Conservation (phyloP, 2,329 filamentous ascomycete genomes). For the Beauveria medogensis region DNA sequence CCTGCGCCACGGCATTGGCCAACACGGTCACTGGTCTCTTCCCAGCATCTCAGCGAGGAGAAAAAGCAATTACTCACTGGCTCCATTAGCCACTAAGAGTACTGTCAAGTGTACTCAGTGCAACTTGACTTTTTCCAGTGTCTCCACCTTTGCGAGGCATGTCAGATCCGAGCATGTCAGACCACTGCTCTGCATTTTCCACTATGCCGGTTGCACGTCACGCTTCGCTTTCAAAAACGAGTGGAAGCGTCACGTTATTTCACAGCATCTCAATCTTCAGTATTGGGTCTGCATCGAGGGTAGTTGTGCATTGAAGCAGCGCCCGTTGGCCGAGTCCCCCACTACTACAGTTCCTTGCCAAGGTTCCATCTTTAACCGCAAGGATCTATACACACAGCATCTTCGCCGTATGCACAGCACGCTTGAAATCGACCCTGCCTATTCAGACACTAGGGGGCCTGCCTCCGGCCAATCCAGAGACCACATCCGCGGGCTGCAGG, state of each 20-base stretch:
- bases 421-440: slow-evolving; percentile 17
- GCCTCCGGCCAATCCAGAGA: slow-evolving; percentile 36
- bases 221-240: slow-evolving; percentile 73
- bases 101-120: too few relatives aligned
- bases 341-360: slow-evolving; percentile 33
- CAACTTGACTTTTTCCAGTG: too few relatives aligned
- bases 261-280: slow-evolving; percentile 67
- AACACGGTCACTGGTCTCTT: background rate
- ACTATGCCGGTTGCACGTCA: slow-evolving; percentile 64
- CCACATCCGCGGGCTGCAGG: slow-evolving; percentile 48
- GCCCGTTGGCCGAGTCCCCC: slow-evolving; percentile 12
- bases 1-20: background rate
- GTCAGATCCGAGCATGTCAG: slow-evolving; percentile 45
- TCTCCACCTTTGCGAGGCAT: slow-evolving; percentile 36
- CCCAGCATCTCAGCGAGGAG: too few relatives aligned
- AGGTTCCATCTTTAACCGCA: slow-evolving; percentile 69
- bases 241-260: slow-evolving; percentile 83
- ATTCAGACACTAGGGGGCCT: background rate
- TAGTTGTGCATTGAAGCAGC: slow-evolving; percentile 33
- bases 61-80: too few relatives aligned
- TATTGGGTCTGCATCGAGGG: slow-evolving; percentile 52
- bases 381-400: slow-evolving; percentile 86
- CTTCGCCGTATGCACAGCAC: slow-evolving; percentile 75
- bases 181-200: slow-evolving; percentile 70
- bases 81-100: background rate